Evolutionary conservation across 2,329 filamentous ascomycete species (phyloP), one percentile per base, ranked within the genome.

Genomic region (Nothomitra cinnamomea): DNA sequence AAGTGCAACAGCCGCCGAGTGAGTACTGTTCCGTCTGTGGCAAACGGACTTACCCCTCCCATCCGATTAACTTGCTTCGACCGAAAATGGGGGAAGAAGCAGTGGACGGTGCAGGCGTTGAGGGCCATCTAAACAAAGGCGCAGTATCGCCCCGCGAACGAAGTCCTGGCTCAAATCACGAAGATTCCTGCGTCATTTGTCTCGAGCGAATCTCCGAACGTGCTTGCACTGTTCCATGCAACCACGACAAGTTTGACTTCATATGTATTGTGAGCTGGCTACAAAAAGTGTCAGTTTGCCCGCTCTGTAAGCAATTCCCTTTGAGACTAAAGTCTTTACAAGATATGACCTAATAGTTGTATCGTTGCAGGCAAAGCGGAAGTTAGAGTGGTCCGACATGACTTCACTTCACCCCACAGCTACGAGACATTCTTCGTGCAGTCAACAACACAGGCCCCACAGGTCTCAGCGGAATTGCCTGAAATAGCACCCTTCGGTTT

Each of bases 221-320:
- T 52, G 87, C 85, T 57, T 72, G 82, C 51, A 78, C 85, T 6
- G 70, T 76, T 19, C 88, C 89, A 6, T 96, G 89, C 71, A 75
- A 78, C 42, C 89, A 96, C 70, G 69, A 72, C 55, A 79, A 81
- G 59, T 95, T 94, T 64, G 88, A 95, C 70, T 94, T 88, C 63
- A 66, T 87, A 12, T 96, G 89, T 65, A 76, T 95, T 4, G 69
- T 82, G 21, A 88, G 76, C 67, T 95, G 90, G 89, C 71, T 94
- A 3, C 76, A 87, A 59, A 73, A 84, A 58, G 77, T 78, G 8
- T 72, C 81, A 0, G 76, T 72, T 49, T 95, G 89, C 62, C 89
- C 90, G 17, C 72, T 95, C 52, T 96, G 89, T 77, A 82, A 41
- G 25, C 32, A 51, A 22, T 36, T 5, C 10, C n/a, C n/a, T 24